Percentiles rank a stretch among this genome's conserved stretches.
phyloP scores from a whole-genome alignment of 192 early-diverging fungal genomes.

The Linnemannia hyalina region DNA sequence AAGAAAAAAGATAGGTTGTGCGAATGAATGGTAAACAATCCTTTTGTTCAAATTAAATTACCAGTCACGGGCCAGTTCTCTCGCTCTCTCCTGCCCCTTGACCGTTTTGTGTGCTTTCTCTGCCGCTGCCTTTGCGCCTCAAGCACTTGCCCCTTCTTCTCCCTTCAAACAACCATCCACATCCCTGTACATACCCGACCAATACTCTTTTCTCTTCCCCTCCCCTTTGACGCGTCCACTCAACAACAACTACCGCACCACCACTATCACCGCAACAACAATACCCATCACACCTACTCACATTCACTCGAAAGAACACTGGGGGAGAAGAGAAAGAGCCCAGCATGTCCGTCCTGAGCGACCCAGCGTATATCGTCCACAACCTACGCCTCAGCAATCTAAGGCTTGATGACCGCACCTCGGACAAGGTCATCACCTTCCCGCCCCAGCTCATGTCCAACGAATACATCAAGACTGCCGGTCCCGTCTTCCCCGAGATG shows the following conservation, averaged over 20 bases:
- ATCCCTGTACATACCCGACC: background rate
- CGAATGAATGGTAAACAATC: background rate
- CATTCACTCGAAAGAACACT: background rate
- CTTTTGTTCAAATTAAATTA: background rate
- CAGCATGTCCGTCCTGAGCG: slow-evolving; percentile 76
- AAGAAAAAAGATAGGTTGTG: background rate
- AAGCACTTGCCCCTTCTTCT: background rate
- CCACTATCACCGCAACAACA: background rate
- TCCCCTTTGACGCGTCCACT: background rate
- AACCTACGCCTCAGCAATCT: slow-evolving; percentile 82
- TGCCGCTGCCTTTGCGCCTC: no score
- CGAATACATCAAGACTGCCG: slow-evolving; percentile 72
- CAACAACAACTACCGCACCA: background rate
- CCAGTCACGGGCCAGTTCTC: no score
- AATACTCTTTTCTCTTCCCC: background rate
- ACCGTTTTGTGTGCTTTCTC: background rate
- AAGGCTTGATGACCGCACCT: slow-evolving; percentile 76
- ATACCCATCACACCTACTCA: background rate
- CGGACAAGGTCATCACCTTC: slow-evolving; percentile 81
- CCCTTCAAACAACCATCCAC: background rate
- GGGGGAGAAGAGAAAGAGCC: background rate
- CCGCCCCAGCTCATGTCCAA: slow-evolving; percentile 66
- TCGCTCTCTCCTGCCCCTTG: background rate
- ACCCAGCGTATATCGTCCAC: slow-evolving; percentile 82
- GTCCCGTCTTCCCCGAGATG: slow-evolving; percentile 70